Conservation (phyloP, 176 grass and related monocot species). For the Musa itinerans region DNA sequence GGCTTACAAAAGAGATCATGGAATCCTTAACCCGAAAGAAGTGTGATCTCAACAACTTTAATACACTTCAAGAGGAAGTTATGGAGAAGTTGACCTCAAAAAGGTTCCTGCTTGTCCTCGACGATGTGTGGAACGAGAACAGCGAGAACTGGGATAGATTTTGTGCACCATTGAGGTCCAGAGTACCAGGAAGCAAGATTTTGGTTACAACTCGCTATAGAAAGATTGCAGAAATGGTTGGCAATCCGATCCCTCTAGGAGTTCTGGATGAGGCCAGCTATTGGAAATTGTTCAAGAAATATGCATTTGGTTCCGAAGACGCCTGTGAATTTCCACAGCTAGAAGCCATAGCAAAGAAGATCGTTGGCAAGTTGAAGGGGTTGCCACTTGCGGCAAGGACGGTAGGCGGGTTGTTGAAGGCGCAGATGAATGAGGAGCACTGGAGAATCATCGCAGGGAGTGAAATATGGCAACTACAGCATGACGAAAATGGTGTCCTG, state of each 20-base stretch:
- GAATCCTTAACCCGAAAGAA: not conserved
- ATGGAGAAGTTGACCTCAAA: not conserved
- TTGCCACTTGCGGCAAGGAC: slow-evolving; percentile 27
- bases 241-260: not conserved
- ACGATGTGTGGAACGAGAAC: slow-evolving; percentile 40
- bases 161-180: not conserved
- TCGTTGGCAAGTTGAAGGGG: slow-evolving; percentile 21
- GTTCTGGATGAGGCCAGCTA: not conserved
- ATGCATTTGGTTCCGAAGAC: slow-evolving; percentile 20
- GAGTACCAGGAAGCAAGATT: not conserved
- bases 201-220: not conserved
- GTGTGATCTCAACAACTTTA: not conserved
- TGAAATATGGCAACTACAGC: slow-evolving; percentile 22
- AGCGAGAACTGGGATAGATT: not conserved
- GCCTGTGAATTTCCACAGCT: not conserved
- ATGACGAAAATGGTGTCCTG: not conserved
- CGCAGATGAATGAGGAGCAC: not conserved
- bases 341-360: slow-evolving; percentile 15
- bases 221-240: slow-evolving; percentile 2
- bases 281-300: slow-evolving; percentile 20
- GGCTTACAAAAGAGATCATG: slow-evolving; percentile 17
- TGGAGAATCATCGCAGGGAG: slow-evolving; percentile 18
- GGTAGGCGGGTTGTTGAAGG: slow-evolving; percentile 12
- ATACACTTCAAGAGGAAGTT: not conserved
- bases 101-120: slow-evolving; percentile 30